Conservation (phyloP, 345 rosid species). For the Capsella bursapastoris region DNA sequence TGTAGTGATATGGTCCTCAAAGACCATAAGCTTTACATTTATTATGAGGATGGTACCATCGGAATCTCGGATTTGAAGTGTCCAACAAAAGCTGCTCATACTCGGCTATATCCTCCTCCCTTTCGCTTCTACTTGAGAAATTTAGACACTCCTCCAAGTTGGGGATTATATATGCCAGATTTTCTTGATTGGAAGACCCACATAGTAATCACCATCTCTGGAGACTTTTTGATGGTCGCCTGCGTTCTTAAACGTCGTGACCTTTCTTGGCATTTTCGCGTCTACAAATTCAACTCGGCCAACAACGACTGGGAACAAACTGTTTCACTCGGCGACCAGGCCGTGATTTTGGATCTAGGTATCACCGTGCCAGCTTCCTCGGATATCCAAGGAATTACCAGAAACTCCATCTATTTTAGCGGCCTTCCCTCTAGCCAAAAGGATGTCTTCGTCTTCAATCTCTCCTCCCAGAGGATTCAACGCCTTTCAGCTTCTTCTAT, state of each 20-base stretch:
- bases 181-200: constrained; percentile 5
- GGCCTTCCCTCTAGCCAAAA: background rate
- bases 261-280: background rate
- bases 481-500: background rate
- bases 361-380: constrained; percentile 5
- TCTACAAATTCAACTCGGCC: constrained; percentile 2
- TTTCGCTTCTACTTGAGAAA: constrained; percentile 7
- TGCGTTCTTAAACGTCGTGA: background rate
- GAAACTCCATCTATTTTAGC: constrained; percentile 9
- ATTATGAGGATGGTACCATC: background rate
- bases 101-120: background rate
- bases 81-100: background rate
- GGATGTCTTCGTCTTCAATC: constrained; percentile 3
- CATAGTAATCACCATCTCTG: constrained; percentile 1
- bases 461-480: constrained; percentile 8
- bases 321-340: background rate
- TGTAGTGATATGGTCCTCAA: constrained; percentile 1
- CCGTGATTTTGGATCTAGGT: constrained; percentile 11
- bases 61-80: constrained; percentile 2
- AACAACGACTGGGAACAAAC: constrained; percentile 3
- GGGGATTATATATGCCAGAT: background rate
- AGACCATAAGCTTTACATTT: background rate
- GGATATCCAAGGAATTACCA: background rate
- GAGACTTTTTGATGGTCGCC: background rate
- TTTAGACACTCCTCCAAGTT: background rate